Base-by-base conservation (phyloP, 1,284 basidiomycete species). In the Coriolopsis trogii region DNA sequence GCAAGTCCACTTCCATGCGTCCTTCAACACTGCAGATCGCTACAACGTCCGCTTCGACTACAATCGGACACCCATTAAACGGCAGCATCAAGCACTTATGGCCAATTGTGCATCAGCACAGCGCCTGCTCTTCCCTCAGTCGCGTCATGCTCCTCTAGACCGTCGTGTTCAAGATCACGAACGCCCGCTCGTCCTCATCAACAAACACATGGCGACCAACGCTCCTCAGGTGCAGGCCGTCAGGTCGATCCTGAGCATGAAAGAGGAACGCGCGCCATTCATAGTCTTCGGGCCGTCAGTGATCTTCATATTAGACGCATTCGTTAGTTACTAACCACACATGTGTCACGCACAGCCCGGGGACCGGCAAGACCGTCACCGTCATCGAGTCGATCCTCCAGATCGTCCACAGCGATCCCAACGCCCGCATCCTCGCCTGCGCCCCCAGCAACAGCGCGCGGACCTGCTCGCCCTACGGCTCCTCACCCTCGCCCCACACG, bases 301-400 rank as follows among this genome's bases (percentile, higher is more conserved):
- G 3, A 18, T 41, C 10, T 36, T 33, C 38, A 9, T 5, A 24
- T 9, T 4, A 6, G 6, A 16, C 6, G 9, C n/a, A 34, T 34
- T n/a, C n/a, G n/a, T n/a, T n/a, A n/a, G n/a, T n/a, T n/a, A n/a
- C n/a, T n/a, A n/a, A n/a, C n/a, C n/a, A n/a, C n/a, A 23, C 29
- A 20, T n/a, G 21, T 10, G 1, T 20, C 45, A 16, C 16, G 44
- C 43, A 3, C 41, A 85, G 82, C 4, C 83, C 82, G 4, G 83
- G 85, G 10, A 87, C 86, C 0, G 85, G 86, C 0, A 89, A 87
- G 67, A 89, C 85, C 0, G 77, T 87, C 13, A 87, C 84, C 0
- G 72, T 84, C 3, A 77, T 89, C 0, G 86, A 89, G 64, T 74
- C 81, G 0, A 85, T 88, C 20, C 72, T 68, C 2, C 87, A 89